Evolutionary conservation across 1,284 basidiomycete species (phyloP), one percentile per base, ranked within the genome.

Genomic region (Irpex lacteus): DNA sequence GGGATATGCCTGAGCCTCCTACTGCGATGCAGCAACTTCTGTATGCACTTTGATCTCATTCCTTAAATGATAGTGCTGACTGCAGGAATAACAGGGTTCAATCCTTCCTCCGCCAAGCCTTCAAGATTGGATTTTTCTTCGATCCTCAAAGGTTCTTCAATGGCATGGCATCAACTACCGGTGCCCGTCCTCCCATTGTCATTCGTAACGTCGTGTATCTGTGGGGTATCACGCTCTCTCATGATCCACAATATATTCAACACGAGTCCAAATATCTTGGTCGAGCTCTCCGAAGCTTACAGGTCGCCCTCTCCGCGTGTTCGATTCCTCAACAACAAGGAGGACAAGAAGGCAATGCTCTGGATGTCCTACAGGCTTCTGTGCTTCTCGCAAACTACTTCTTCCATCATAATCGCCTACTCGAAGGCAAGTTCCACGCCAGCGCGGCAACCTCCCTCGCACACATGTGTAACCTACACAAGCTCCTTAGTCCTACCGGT

Each of bases 331-430:
- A 73, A 4, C 74, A 75, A 49, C 70, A 72, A 47, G 40, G 40
- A 47, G 13, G n/a, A 57, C 71, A 74, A 50, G 70, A 71, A 59
- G 70, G 76, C 9, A 66, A 79, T 18, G 74, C 83, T 44, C 67
- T 85, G 5, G 73, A 79, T 58, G 71, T 70, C 19, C 73, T 80
- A 13, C 79, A 80, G 65, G 79, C 80, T 0, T 77, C 80, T 59
- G 70, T 79, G 3, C 72, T 82, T 2, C 71, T 82, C 26, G 76
- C 79, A 0, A 73, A 75, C 53, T 81, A 80, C 66, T 80, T 78
- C 68, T 74, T 77, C 55, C 73, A 72, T 49, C 71, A 75, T n/a
- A 75, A 74, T 15, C 70, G 76, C n/a, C 67, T 75, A 19, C 67
- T 81, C 0, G 78, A 81, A 66, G 80, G 78, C 5, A 73, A 72